Evolutionary conservation across 1,139 yeast species (phyloP).

Genomic region (Taphrina deformans): DNA sequence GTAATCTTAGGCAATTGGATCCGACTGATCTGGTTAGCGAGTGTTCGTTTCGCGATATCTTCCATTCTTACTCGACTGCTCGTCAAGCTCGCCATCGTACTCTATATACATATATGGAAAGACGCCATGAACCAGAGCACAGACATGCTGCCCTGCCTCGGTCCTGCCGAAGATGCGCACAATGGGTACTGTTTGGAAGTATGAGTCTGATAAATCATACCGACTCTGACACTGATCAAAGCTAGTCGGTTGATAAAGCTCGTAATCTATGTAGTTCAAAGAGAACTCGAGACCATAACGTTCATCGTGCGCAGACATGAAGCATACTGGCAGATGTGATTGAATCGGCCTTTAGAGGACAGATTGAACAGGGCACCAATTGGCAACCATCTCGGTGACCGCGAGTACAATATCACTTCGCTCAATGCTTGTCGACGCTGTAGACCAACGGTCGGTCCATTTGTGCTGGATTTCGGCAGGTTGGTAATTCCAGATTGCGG

Average conservation of each 20-base stretch:
- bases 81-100: conserved; percentile 49
- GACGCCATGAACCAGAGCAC: conserved; percentile 78
- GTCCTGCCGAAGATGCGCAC: conserved; percentile 73
- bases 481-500: no score
- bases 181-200: conserved; percentile 52
- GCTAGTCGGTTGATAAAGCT: conserved; percentile 17
- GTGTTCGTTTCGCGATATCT: neutral
- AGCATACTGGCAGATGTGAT: neutral
- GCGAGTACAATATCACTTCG: no score
- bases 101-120: conserved; percentile 78
- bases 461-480: no score
- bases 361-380: no score
- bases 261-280: conserved; percentile 26
- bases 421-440: no score
- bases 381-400: no score
- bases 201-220: conserved; percentile 11
- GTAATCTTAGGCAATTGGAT: conserved; percentile 27
- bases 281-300: conserved; percentile 14
- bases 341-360: no score
- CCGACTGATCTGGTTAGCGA: conserved; percentile 11
- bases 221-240: conserved; percentile 24
- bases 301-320: neutral
- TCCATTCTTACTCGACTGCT: conserved; percentile 39
- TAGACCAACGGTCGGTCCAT: no score
- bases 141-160: conserved; percentile 55